Percentiles rank a stretch among this genome's conserved stretches.
Evolutionary conservation across 495 filamentous ascomycete species (phyloP).

Genomic region (Cercophora scortea): DNA sequence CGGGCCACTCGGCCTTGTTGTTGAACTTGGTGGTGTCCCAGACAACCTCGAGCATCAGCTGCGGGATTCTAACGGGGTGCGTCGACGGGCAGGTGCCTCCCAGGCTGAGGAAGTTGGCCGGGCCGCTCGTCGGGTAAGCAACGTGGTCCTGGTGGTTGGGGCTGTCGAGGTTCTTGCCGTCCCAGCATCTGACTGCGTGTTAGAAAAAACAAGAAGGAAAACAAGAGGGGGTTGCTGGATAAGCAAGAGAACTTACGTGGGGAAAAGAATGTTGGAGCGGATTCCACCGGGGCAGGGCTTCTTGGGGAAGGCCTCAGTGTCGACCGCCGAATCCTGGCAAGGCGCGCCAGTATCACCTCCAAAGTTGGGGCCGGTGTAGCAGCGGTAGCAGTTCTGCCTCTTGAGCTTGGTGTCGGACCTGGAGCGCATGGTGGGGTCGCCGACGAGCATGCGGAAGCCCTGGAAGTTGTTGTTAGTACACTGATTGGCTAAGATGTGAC

Average conservation of each 20-base stretch:
- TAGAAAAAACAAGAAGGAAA: not conserved
- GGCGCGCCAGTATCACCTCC: conserved; percentile 36
- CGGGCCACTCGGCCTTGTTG: conserved; percentile 35
- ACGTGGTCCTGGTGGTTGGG: conserved; percentile 48
- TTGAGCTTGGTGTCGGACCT: conserved; percentile 27
- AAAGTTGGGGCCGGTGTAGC: conserved; percentile 44
- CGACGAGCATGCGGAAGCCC: conserved; percentile 48
- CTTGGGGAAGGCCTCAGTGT: conserved; percentile 31
- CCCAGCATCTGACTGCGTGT: conserved; percentile 37
- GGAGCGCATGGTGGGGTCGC: conserved; percentile 36
- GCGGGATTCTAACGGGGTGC: conserved; percentile 41
- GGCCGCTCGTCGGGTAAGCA: conserved; percentile 32
- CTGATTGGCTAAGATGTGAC: not conserved
- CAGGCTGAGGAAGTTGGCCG: conserved; percentile 36
- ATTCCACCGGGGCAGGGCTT: conserved; percentile 39
- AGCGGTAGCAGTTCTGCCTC: conserved; percentile 40
- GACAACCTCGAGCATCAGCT: conserved; percentile 46
- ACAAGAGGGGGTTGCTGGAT: not conserved
- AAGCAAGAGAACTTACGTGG: conserved; percentile 24
- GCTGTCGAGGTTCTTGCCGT: conserved; percentile 45
- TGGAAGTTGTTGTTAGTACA: conserved; percentile 5
- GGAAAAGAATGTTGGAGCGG: conserved; percentile 46
- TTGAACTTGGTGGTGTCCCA: conserved; percentile 44
- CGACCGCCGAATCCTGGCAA: conserved; percentile 30
- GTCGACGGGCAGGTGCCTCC: conserved; percentile 39